Evolutionary conservation across 129 eudicot genomes (phyloP), one percentile per base, ranked within the genome.

Genomic region (Centaurea solstitialis): DNA sequence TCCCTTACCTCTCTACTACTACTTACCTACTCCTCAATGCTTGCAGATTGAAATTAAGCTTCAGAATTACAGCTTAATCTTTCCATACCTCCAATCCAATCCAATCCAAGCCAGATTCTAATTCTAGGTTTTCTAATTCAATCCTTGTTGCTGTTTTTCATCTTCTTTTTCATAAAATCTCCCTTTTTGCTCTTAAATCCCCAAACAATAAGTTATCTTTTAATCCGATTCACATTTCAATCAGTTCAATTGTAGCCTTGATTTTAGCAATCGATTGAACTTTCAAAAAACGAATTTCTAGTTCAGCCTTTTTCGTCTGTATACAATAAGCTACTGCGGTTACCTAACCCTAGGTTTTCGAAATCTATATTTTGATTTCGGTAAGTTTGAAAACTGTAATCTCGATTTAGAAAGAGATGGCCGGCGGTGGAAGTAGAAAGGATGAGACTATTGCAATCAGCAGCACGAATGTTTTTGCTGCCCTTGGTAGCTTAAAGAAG

Each of bases 401-500:
- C 47, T 77, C n/a, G 79, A 24, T 18, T 74, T 82, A 26, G 10
- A 24, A 53, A 41, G 78, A 78, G 76, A 93, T 93, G 98, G 98
- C 85, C 80, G 98, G 98, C 75, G 97, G 94, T 41, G 97, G 98
- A 84, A 91, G 50, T 81, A 86, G 93, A 43, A 93, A 89, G 83
- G 94, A 93, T 64, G 98, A 93, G 43, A 70, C 89, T 5, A 62
- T 91, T 50, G 85, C 87, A 17, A 87, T 91, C 43, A 91, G 85
- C 91, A 91, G 87, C 87, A 74, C 84, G 18, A 93, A 93, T 70
- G 98, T 91, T 59, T 93, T 93, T 75, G 98, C 98, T 7, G 98
- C 98, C 35, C 89, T 93, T 50, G 97, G 91, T 38, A 88, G 89
- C 28, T 74, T 91, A 62, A 93, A 89, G 87, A 93, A 93, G 98